Conservation (phyloP, 2,329 filamentous ascomycete genomes). For the Clonostachys sp. region DNA sequence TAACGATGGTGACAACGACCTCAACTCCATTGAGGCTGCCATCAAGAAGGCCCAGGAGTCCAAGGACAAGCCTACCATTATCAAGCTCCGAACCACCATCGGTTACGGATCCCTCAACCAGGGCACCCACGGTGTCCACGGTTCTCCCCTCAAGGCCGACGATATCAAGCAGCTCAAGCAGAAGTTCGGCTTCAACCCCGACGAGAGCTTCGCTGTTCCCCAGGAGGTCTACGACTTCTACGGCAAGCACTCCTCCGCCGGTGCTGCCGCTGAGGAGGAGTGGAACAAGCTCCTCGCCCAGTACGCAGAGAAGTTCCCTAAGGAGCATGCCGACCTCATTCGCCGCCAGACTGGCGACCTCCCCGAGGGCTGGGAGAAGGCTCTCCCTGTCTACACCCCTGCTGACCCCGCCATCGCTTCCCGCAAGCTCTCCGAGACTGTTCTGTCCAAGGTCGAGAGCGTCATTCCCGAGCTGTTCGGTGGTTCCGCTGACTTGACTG, state of each 20-base stretch:
- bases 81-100: conserved; percentile 96
- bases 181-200: conserved; percentile 94
- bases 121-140: conserved; percentile 94
- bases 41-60: conserved; percentile 80
- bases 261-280: conserved; percentile 85
- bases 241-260: conserved; percentile 77
- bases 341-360: conserved; percentile 80
- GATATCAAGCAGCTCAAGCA: conserved; percentile 91
- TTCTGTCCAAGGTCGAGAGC: conserved; percentile 81
- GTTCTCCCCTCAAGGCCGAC: conserved; percentile 89
- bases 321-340: conserved; percentile 74
- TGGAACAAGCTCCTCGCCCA: conserved; percentile 93
- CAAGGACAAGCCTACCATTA: conserved; percentile 94
- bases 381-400: conserved; percentile 85
- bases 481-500: conserved; percentile 95
- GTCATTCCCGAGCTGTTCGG: conserved; percentile 86
- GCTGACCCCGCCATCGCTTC: conserved; percentile 81
- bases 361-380: conserved; percentile 94
- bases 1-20: conserved; percentile 82
- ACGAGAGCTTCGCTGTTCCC: conserved; percentile 87
- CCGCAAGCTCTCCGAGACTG: conserved; percentile 92
- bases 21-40: conserved; percentile 81
- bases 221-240: conserved; percentile 93
- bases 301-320: conserved; percentile 74
- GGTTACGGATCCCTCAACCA: conserved; percentile 91